Base-by-base conservation (phyloP, 1,284 basidiomycete genomes). In the Trametes hirsuta region DNA sequence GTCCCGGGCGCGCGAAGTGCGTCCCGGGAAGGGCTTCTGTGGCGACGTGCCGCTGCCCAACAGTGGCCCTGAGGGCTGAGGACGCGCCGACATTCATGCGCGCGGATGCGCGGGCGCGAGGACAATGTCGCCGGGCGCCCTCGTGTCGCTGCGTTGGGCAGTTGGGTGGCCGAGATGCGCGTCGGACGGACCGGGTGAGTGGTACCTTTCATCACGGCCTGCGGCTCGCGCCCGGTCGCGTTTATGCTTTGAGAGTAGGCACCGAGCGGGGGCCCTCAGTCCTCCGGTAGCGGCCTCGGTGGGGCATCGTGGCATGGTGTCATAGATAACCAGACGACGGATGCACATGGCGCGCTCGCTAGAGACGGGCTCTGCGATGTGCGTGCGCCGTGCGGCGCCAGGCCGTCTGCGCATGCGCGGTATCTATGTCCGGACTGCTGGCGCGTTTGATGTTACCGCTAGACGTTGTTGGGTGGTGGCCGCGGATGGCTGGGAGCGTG, bases 151-250 rank as follows among this genome's bases (percentile, higher is more conserved):
- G 30, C 30, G 30, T 30, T 30, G 30, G 30, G 30, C 30, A 30
- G 30, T 30, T 30, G 30, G 30, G 30, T 30, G 30, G 30, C 30
- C 30, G 30, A 30, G 30, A 30, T 30, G 30, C 30, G 30, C 30
- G 39, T 12, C 14, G 39, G 39, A 34, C 36, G 34, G 46, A 47
- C 35, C 53, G 24, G 47, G 24, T 15, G 37, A 22, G 44, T 39
- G 53, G 53, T 48, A 55, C 11, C 46, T 55, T 42, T 48, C 46
- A 42, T 48, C 37, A 55, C 9, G 22, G 39, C 24, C 25, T 10
- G 36, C 39, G 44, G 34, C 47, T 48, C 47, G 36, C 22, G 35
- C 14, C 18, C 10, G 9, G n/a, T 18, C 36, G 35, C 36, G 15
- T 30, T 30, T 30, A 30, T 30, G 30, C 30, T 30, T 30, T 30